A percentile compares a stretch with the other conserved stretches of the same genome.
These are phyloP conservation scores for Tripterygium wilfordii DNA, from an alignment of 177 flowering plant genomes.

Conservation along the genomic window DNA sequence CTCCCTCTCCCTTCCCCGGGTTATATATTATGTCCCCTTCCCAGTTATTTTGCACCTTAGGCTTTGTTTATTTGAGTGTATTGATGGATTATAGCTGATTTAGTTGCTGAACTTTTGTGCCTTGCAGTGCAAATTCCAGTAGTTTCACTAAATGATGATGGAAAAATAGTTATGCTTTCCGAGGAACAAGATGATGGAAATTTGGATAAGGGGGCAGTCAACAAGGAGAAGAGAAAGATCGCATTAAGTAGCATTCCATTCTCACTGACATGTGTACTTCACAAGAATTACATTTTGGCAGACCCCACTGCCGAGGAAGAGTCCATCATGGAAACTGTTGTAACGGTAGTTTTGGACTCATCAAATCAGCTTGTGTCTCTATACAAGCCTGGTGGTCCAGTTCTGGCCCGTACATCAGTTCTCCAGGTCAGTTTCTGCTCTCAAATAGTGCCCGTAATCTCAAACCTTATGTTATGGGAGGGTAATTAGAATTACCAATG, in stretches of 20 bases:
- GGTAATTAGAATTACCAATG: neutral
- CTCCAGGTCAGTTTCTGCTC: slow-evolving; percentile 51
- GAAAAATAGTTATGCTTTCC: slow-evolving; percentile 53
- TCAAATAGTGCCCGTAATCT: neutral
- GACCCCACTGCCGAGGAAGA: slow-evolving; percentile 98
- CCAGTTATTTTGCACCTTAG: too few species aligned
- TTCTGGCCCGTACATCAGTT: slow-evolving; percentile 62
- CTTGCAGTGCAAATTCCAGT: slow-evolving; percentile 79
- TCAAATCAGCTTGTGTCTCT: slow-evolving; percentile 75
- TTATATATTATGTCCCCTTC: too few species aligned
- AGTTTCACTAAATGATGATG: slow-evolving; percentile 81
- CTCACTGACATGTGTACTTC: slow-evolving; percentile 78
- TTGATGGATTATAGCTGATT: too few species aligned
- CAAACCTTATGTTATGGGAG: too few species aligned
- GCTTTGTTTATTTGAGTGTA: too few species aligned
- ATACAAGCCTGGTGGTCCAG: slow-evolving; percentile 84
- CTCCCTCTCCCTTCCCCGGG: too few species aligned
- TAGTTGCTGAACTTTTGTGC: slow-evolving; percentile 1
- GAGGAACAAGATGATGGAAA: slow-evolving; percentile 38
- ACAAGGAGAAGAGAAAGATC: slow-evolving; percentile 78
- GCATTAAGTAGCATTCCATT: slow-evolving; percentile 55
- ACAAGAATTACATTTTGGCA: slow-evolving; percentile 79
- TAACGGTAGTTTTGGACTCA: slow-evolving; percentile 76
- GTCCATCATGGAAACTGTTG: slow-evolving; percentile 72
- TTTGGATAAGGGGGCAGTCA: slow-evolving; percentile 46